These are phyloP conservation scores for Cutaneotrichosporon curvatum DNA, from an alignment of 1,284 basidiomycete genomes.

Conservation along the genomic window DNA sequence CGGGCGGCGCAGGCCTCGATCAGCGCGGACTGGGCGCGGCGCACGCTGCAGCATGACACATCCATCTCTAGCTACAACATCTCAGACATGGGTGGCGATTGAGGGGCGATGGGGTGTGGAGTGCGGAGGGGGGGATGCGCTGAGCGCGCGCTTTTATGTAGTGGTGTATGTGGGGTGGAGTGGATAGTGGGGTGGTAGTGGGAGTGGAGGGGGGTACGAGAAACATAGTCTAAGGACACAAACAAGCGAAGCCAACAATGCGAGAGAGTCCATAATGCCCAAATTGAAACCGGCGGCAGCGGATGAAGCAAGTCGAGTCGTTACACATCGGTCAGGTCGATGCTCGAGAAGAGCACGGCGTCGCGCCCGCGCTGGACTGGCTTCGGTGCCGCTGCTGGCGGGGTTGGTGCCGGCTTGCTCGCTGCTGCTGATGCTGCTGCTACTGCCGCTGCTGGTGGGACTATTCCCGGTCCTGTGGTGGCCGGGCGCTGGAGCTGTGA, in stretches of 20 bases:
- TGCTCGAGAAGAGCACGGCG: slow-evolving; percentile 33
- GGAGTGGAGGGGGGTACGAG: not conserved
- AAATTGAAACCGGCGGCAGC: too few relatives aligned
- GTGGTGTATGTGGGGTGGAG: too few relatives aligned
- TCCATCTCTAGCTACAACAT: slow-evolving; percentile 13
- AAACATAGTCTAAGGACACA: too few relatives aligned
- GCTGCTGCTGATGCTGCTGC: slow-evolving; percentile 7
- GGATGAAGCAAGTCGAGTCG: too few relatives aligned
- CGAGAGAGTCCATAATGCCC: too few relatives aligned
- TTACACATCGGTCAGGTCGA: slow-evolving; percentile 21
- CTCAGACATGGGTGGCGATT: not conserved
- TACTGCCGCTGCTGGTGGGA: not conserved
- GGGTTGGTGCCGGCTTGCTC: not conserved
- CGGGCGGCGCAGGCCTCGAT: too few relatives aligned
- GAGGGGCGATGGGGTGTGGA: not conserved
- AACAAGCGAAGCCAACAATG: too few relatives aligned
- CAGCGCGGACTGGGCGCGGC: not conserved
- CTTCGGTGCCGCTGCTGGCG: slow-evolving; percentile 1
- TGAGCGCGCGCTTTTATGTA: too few relatives aligned
- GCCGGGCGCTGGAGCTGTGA: not conserved
- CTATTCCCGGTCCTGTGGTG: not conserved
- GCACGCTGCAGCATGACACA: slow-evolving; percentile 1
- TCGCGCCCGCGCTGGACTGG: slow-evolving; percentile 36
- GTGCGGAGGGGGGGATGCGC: too few relatives aligned
- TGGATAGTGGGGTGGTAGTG: not conserved